Base-by-base conservation (phyloP, 495 filamentous ascomycete species). In the Talaromyces adpressus region DNA sequence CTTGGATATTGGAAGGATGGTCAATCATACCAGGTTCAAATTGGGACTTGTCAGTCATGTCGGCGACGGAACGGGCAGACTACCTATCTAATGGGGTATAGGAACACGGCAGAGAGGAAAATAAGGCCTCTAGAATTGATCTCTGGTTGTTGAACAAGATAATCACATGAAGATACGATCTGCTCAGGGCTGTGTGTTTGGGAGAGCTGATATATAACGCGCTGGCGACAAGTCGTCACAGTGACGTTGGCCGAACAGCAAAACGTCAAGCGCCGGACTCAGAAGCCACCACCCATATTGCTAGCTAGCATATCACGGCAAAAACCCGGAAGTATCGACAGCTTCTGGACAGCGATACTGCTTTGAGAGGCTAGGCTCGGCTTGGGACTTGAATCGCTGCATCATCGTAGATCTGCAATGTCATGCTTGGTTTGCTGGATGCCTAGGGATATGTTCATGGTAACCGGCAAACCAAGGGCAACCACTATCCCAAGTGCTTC, bases 21-120 rank as follows among this genome's bases (percentile, higher is more conserved):
- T 34, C 29, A 30, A 20, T 16, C 58, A 36, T 62, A 62, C 60
- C 60, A 29, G 45, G 45, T 36, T 62, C 41, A 25, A 62, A 62
- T 62, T 62, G 60, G 27, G 60, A 62, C 23, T 51, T 62, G 29
- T 20, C 23, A 30, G 41, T 52, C 60, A 62, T 62, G 25, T 11
- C 51, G 27, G 25, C 25, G 16, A 41, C 25, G 12, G 27, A 18
- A 14, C 12, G 18, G n/a, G 9, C 14, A 25, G 29, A 39, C n/a
- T n/a, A 18, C 34, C 22, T 27, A 5, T 29, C 22, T n/a, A n/a
- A 30, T 23, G 18, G 18, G 52, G 11, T 56, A 56, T 45, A 6
- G 9, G 7, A 18, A 45, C 39, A 45, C 12, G 4, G n/a, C 12
- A 1, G 3, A n/a, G 12, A 45, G 41, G 7, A 12, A 20, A 49